phyloP scores from a whole-genome alignment of 176 grass and related monocot genomes.

The Areca catechu region DNA sequence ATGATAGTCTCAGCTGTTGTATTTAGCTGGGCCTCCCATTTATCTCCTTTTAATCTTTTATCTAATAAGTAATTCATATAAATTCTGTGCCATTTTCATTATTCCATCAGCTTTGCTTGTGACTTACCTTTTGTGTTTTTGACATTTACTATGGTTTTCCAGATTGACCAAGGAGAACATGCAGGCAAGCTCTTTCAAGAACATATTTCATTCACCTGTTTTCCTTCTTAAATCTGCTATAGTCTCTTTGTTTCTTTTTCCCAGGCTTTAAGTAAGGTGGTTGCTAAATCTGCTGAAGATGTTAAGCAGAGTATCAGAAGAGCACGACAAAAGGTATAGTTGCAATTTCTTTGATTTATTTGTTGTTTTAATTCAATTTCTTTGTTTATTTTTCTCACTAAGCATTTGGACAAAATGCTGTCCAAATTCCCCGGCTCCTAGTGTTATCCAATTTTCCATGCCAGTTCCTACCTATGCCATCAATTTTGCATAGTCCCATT shows the following conservation, averaged over 20 bases:
- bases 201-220: slow-evolving; percentile 1
- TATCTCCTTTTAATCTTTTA: no score
- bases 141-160: slow-evolving; percentile 14
- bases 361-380: background rate
- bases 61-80: no score
- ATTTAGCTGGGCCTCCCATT: no score
- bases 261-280: slow-evolving; percentile 82
- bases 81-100: no score
- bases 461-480: background rate
- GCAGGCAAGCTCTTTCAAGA: slow-evolving; percentile 45
- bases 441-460: background rate
- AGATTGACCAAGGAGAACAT: slow-evolving; percentile 94
- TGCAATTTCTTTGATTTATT: background rate
- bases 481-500: background rate
- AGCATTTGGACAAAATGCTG: no score
- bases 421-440: no score
- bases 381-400: no score
- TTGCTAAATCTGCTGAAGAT: slow-evolving; percentile 91
- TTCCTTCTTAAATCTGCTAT: slow-evolving; percentile 6
- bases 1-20: no score
- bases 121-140: slow-evolving; percentile 1
- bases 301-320: slow-evolving; percentile 94
- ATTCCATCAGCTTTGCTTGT: no score
- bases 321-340: slow-evolving; percentile 84
- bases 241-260: slow-evolving; percentile 7